Conservation (phyloP, 2,329 filamentous ascomycete genomes). For the Fusarium pininemorale region DNA sequence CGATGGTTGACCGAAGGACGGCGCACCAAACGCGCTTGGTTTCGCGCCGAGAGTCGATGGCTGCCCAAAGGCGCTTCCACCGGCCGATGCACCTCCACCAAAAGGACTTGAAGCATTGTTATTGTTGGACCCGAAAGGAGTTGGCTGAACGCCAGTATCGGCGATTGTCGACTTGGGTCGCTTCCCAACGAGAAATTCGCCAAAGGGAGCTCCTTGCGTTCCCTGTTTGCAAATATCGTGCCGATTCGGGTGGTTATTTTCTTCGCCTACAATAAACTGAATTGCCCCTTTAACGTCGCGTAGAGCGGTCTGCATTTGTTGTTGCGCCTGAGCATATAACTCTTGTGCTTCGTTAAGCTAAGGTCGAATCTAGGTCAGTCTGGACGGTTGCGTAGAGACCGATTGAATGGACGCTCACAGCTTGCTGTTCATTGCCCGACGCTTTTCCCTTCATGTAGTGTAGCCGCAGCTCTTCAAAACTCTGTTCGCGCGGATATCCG, state of each 20-base stretch:
- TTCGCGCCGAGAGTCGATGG: constrained; percentile 46
- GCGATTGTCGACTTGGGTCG: constrained; percentile 39
- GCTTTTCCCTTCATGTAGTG: constrained; percentile 72
- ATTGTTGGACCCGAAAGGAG: constrained; percentile 53
- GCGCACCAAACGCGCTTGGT: constrained; percentile 44
- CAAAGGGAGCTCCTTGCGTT: constrained; percentile 55
- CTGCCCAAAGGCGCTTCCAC: constrained; percentile 47
- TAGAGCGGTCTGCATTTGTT: constrained; percentile 77
- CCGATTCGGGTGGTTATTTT: constrained; percentile 79
- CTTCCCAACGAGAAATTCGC: constrained; percentile 56
- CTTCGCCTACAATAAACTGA: constrained; percentile 71
- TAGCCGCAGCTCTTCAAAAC: constrained; percentile 85
- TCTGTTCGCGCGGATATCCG: constrained; percentile 80
- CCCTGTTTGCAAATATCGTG: constrained; percentile 67
- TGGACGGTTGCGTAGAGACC: neutral
- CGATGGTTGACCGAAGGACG: constrained; percentile 50
- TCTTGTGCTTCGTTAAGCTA: constrained; percentile 69
- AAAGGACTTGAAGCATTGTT: constrained; percentile 43
- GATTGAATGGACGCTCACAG: constrained; percentile 51
- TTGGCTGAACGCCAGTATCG: constrained; percentile 46
- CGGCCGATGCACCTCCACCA: constrained; percentile 44
- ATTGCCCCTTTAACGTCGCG: constrained; percentile 77
- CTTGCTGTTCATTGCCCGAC: constrained; percentile 66
- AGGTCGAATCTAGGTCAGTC: constrained; percentile 28
- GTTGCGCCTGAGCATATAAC: constrained; percentile 70